Evolutionary conservation across 176 grass and related monocot genomes (phyloP).

Genomic region (Carex scoparia): DNA sequence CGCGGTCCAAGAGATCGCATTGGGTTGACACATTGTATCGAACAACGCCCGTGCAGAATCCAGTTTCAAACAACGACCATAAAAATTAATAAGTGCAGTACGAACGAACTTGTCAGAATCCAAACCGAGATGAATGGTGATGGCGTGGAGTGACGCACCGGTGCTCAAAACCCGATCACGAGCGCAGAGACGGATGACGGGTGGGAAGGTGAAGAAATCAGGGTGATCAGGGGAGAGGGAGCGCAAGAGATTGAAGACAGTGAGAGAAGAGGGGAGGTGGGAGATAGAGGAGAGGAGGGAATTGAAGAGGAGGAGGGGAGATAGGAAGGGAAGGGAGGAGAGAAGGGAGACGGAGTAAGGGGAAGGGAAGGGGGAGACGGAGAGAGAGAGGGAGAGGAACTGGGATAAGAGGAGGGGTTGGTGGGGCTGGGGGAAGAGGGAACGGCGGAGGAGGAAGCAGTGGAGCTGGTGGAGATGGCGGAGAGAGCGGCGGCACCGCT

Average conservation of each 20-base stretch:
- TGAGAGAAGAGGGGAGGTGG: slow-evolving; percentile 37
- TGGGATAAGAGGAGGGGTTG: slow-evolving; percentile 49
- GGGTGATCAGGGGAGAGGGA: slow-evolving; percentile 24
- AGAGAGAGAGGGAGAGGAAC: slow-evolving; percentile 40
- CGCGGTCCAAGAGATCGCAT: slow-evolving; percentile 60
- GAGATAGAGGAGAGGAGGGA: slow-evolving; percentile 51
- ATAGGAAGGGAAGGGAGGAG: slow-evolving; percentile 40
- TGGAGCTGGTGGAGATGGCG: slow-evolving; percentile 55
- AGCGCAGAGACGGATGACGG: slow-evolving; percentile 50
- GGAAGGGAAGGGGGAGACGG: slow-evolving; percentile 36
- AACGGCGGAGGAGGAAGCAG: slow-evolving; percentile 54
- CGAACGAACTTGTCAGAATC: slow-evolving; percentile 60
- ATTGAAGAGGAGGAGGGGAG: slow-evolving; percentile 57
- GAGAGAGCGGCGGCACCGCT: slow-evolving; percentile 15
- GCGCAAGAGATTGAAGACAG: slow-evolving; percentile 50
- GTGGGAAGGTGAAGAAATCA: slow-evolving; percentile 69
- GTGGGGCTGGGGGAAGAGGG: slow-evolving; percentile 34
- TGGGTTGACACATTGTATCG: slow-evolving; percentile 43
- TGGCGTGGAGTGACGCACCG: slow-evolving; percentile 42
- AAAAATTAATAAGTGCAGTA: slow-evolving; percentile 77
- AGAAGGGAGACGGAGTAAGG: slow-evolving; percentile 35
- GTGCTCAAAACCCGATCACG: slow-evolving; percentile 9
- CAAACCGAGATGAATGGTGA: slow-evolving; percentile 49
- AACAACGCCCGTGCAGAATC: slow-evolving; percentile 43
- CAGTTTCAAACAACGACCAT: slow-evolving; percentile 38